phyloP scores from a whole-genome alignment of 31 red algal species.

The Odonthalia washingtoniensis region DNA sequence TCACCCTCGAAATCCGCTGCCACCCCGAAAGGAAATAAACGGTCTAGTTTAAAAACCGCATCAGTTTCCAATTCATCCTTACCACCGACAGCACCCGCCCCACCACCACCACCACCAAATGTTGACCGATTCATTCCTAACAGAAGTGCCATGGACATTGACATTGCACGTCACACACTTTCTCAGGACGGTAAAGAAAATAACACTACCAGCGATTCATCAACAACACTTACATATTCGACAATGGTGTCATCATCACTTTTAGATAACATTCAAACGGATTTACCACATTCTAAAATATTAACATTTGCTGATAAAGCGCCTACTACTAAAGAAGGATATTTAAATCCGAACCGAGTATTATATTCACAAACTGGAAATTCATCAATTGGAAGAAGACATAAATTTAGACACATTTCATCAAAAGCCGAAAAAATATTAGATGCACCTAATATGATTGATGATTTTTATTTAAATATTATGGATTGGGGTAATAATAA shows the following conservation, averaged over 20 bases:
- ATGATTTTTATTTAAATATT: slow-evolving; percentile 97
- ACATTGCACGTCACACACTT: slow-evolving; percentile 64
- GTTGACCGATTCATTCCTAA: slow-evolving; percentile 96
- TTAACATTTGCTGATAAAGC: slow-evolving; percentile 92
- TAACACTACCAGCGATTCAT: no score
- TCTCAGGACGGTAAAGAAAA: background rate
- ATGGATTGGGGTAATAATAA: slow-evolving; percentile 89
- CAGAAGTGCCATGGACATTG: slow-evolving; percentile 89
- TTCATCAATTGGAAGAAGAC: slow-evolving; percentile 49
- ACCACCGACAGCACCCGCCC: background rate
- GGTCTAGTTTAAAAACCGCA: no score
- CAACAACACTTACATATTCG: background rate
- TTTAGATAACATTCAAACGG: background rate
- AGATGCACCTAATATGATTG: slow-evolving; percentile 87
- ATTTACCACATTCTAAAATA: slow-evolving; percentile 39
- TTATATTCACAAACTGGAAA: slow-evolving; percentile 57
- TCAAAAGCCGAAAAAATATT: slow-evolving; percentile 79
- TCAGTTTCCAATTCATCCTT: no score
- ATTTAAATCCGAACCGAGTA: slow-evolving; percentile 84
- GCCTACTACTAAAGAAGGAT: slow-evolving; percentile 74
- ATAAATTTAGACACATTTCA: slow-evolving; percentile 78
- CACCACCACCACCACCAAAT: background rate
- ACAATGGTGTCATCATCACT: background rate
- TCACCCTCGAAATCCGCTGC: background rate
- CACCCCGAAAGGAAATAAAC: no score